A percentile compares a stretch with the other conserved stretches of the same genome.
phyloP scores from a whole-genome alignment of 768 basidiomycete genomes.

The Hericium erinaceus region DNA sequence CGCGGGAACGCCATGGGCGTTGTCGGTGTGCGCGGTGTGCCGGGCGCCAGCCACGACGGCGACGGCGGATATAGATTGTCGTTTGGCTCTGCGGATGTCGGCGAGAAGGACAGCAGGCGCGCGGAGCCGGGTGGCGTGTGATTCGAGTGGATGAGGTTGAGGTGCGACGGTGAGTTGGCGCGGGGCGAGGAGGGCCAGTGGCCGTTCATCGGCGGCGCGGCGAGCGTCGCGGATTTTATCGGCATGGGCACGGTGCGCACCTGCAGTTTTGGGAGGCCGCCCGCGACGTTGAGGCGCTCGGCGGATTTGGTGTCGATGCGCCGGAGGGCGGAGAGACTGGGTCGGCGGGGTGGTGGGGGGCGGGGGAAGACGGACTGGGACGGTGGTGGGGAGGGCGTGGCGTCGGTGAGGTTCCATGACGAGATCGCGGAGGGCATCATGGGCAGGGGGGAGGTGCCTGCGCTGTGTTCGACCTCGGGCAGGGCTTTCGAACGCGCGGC shows the following conservation, averaged over 20 bases:
- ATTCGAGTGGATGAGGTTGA: slow-evolving; percentile 50
- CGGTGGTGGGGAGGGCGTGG: slow-evolving; percentile 50
- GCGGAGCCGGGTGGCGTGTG: slow-evolving; percentile 48
- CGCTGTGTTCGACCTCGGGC: slow-evolving; percentile 46
- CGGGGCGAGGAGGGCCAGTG: slow-evolving; percentile 16
- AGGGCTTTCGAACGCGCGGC: slow-evolving; percentile 41
- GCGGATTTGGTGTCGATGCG: slow-evolving; percentile 52
- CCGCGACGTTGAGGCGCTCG: slow-evolving; percentile 32
- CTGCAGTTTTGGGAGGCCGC: slow-evolving; percentile 46
- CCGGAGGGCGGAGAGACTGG: slow-evolving; percentile 55
- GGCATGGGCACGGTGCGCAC: slow-evolving; percentile 50
- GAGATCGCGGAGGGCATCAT: slow-evolving; percentile 43
- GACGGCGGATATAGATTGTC: slow-evolving; percentile 25
- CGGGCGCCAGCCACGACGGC: slow-evolving; percentile 18
- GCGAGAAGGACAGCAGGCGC: slow-evolving; percentile 29
- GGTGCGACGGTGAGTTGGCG: slow-evolving; percentile 47
- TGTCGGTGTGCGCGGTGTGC: slow-evolving; percentile 27
- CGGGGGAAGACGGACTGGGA: slow-evolving; percentile 48
- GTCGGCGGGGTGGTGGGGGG: slow-evolving; percentile 44
- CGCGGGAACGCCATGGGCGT: slow-evolving; percentile 27
- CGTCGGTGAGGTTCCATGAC: slow-evolving; percentile 31
- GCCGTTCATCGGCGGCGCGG: slow-evolving; percentile 34
- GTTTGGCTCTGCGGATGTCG: slow-evolving; percentile 25
- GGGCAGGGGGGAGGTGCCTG: slow-evolving; percentile 38
- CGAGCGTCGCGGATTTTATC: slow-evolving; percentile 40